Evolutionary conservation across 495 filamentous ascomycete species (phyloP).

Genomic region (Rhypophila decipiens): DNA sequence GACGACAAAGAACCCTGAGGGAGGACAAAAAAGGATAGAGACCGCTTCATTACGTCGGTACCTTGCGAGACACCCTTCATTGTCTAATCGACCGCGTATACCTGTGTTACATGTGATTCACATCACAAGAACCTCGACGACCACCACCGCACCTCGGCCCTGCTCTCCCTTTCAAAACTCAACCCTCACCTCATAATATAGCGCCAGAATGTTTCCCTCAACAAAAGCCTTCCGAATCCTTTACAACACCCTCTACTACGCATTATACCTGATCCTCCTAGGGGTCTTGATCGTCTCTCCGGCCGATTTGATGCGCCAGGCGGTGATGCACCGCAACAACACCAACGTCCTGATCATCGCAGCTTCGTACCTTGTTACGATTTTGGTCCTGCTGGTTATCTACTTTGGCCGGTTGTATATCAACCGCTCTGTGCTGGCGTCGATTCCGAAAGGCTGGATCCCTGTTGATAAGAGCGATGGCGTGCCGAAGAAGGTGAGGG

Average conservation of each 20-base stretch:
- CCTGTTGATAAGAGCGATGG: slow-evolving; percentile 71
- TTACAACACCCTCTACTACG: slow-evolving; percentile 72
- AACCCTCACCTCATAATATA: no score
- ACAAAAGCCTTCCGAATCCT: slow-evolving; percentile 73
- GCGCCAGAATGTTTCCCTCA: no score
- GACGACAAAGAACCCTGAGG: no score
- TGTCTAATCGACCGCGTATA: no score
- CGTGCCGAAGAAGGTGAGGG: slow-evolving; percentile 60
- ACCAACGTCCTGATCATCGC: slow-evolving; percentile 82
- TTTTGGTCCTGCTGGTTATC: slow-evolving; percentile 63
- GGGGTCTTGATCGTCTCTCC: slow-evolving; percentile 75
- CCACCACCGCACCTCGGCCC: no score
- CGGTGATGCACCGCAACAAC: slow-evolving; percentile 53
- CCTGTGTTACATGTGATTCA: no score
- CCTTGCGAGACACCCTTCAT: no score
- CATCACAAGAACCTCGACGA: not conserved
- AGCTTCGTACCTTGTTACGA: slow-evolving; percentile 69
- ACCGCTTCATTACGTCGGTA: no score
- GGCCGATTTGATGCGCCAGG: slow-evolving; percentile 76
- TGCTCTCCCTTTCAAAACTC: no score
- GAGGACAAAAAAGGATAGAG: no score
- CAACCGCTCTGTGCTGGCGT: slow-evolving; percentile 66
- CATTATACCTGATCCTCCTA: slow-evolving; percentile 67
- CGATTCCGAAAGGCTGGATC: slow-evolving; percentile 78
- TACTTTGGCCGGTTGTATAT: slow-evolving; percentile 87